Evolutionary conservation across 2,329 filamentous ascomycete species (phyloP), one percentile per base, ranked within the genome.

Genomic region (Penicillium sp.): DNA sequence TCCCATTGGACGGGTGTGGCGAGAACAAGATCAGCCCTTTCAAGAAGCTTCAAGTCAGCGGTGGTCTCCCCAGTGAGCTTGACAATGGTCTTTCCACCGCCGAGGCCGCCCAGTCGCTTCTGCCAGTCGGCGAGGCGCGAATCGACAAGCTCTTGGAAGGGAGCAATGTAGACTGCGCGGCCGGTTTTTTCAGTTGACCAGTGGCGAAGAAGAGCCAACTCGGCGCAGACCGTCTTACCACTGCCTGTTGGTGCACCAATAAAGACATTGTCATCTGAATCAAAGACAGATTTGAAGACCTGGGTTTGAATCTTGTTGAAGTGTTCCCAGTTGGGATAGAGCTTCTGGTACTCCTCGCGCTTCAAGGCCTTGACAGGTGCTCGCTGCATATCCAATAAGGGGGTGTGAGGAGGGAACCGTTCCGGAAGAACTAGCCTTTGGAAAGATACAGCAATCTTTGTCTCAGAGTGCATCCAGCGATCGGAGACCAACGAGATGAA

Each of bases 291-390:
- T 70, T 96, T 96, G 80, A 97, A 99, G 0, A 91, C 90, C 72
- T 99, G 94, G 0, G 94, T 97, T 74, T 99, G 95, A 12, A 99
- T 89, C 72, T 94, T 94, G 79, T 99, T 99, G 81, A 99, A 99
- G 59, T 89, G 86, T 53, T 86, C 83, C 86, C 91, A 95, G 27
- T 88, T 81, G 3, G 90, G 86, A 69, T 97, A 99, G 20, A 99
- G 77, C 23, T 84, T 82, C 56, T 89, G 83, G 67, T 89, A 96
- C 59, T 96, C 92, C 59, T 89, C 86, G 20, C 85, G 84, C 81
- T 97, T 97, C 53, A 99, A 77, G 1, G 93, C 92, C 43, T 91
- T 86, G 26, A 97, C 88, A 1, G 93, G 92, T 23, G 97, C 81
- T 22, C 92, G 90, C 69, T 99, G 94, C 65, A 99, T 82, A 68